Base-by-base conservation (phyloP, 345 rosid species). In the Murraya koenigii region DNA sequence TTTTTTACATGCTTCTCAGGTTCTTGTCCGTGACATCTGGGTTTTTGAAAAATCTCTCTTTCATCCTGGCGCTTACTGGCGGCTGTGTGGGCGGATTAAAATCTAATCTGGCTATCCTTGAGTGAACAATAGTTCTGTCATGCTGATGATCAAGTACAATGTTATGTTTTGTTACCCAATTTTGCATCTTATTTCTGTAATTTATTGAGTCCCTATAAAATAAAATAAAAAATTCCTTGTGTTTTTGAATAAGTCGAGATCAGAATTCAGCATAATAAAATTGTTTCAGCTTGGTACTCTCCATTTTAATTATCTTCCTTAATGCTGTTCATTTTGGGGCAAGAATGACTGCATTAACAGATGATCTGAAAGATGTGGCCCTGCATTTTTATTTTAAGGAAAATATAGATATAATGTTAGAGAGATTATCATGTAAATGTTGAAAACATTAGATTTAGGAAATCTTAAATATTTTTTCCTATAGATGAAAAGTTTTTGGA, bases 11-110 rank as follows among this genome's bases (percentile, higher is more conserved):
- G 52, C 59, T 71, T 75, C 49, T 36, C 84, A 95, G 99, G 85
- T 93, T 56, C 97, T 95, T 71, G 97, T 95, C 58, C 93, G 92
- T 26, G 93, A 92, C 63, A 92, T 95, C 35, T 95, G 98, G 98
- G 98, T 95, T 47, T 92, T 95, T 25, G 98, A 93, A 91, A 93
- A 95, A 82, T 95, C 97, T 72, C 88, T 92, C n/a, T 95, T 93
- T 82, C 97, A 95, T 52, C 74, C 84, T 5, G 96, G 90, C 85
- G 88, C 99, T 74, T 80, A 77, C 77, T 95, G 99, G 99, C 96
- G 97, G 62, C 96, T 95, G 52, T 93, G 98, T 60, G 97, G 97
- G 78, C 86, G 94, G 75, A 89, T 95, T 80, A 73, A 80, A 33
- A 26, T 86, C 38, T 90, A 82, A 83, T 56, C 61, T 30, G 74